Evolutionary conservation across 163 green algal species (phyloP), one percentile per base, ranked within the genome.

Genomic region (Chloroidium sp.): DNA sequence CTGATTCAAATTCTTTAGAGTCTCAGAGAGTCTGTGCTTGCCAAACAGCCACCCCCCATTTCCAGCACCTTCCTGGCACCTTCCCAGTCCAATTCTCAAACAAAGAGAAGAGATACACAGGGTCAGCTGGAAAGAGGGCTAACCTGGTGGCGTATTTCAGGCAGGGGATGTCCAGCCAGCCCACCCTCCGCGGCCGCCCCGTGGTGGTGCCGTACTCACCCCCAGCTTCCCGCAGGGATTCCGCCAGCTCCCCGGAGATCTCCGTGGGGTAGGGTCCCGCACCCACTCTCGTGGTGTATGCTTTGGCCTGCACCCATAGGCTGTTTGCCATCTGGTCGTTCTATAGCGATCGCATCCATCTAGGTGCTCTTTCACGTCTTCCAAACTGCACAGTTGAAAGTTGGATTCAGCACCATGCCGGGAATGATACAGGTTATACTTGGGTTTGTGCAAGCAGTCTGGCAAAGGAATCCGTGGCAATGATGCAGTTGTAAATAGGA

Each of bases 121-220:
- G 10, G 14, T 79, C 67, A 77, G 74, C 2, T 62, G 36, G 59
- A 75, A 81, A 36, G 36, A 36, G 36, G 36, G 76, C 67, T 14
- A 74, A 83, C 78, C 80, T 79, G n/a, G 79, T 79, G 62, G 85
- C 93, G 82, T 97, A 99, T 78, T 88, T 89, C 74, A 99, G 90
- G 0, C 95, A 94, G 4, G 97, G 91, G n/a, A 99, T 93, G 88
- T 99, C 97, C 77, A 99, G 92, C 97, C 97, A 99, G 61, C 97
- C 97, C 62, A 98, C 94, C 62, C 97, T 89, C 36, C 97, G 86
- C 6, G 97, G 97, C 4, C 97, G 89, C 13, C 97, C 97, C 0
- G 97, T 99, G 77, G 97, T 99, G 62, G 96, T 99, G 72, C 97
- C 97, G 87, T 98, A 99, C 90, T 99, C 97, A 4, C 85, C 90